A percentile compares a stretch with the other conserved stretches of the same genome.
phyloP scores from a whole-genome alignment of 495 filamentous ascomycete genomes.

The Evansstolkia leycettana region DNA sequence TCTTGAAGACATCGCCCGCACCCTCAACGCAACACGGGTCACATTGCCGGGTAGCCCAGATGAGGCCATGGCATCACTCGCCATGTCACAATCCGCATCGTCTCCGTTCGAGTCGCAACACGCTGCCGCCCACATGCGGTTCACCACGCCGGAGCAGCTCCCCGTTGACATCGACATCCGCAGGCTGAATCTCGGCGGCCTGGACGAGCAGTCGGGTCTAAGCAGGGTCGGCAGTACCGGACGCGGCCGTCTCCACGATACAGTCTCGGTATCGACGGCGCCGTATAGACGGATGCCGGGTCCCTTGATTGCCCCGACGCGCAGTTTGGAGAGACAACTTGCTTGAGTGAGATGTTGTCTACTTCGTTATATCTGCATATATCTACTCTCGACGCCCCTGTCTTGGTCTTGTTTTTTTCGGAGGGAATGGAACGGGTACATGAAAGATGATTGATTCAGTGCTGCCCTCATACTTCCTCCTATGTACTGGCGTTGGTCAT shows the following conservation, averaged over 20 bases:
- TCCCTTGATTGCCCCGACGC: slow-evolving; percentile 18
- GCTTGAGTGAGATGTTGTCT: slow-evolving; percentile 16
- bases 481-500: too few relatives aligned
- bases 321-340: slow-evolving; percentile 29
- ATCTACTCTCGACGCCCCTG: too few relatives aligned
- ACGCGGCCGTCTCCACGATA: background rate
- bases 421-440: too few relatives aligned
- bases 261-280: background rate
- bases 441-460: too few relatives aligned
- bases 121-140: background rate
- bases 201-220: slow-evolving; percentile 9
- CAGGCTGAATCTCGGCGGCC: slow-evolving; percentile 6
- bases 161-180: slow-evolving; percentile 11
- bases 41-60: slow-evolving; percentile 24
- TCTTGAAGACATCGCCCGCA: slow-evolving; percentile 70
- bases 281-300: slow-evolving; percentile 21
- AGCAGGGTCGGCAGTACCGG: slow-evolving; percentile 10
- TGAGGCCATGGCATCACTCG: slow-evolving; percentile 13
- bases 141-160: slow-evolving; percentile 17
- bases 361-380: too few relatives aligned
- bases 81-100: slow-evolving; percentile 1
- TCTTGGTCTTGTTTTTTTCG: too few relatives aligned
- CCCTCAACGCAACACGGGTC: slow-evolving; percentile 39
- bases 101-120: slow-evolving; percentile 2
- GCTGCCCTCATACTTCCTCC: too few relatives aligned